These are phyloP conservation scores for Penicillium angulare DNA, from an alignment of 495 filamentous ascomycete genomes.

Conservation along the genomic window DNA sequence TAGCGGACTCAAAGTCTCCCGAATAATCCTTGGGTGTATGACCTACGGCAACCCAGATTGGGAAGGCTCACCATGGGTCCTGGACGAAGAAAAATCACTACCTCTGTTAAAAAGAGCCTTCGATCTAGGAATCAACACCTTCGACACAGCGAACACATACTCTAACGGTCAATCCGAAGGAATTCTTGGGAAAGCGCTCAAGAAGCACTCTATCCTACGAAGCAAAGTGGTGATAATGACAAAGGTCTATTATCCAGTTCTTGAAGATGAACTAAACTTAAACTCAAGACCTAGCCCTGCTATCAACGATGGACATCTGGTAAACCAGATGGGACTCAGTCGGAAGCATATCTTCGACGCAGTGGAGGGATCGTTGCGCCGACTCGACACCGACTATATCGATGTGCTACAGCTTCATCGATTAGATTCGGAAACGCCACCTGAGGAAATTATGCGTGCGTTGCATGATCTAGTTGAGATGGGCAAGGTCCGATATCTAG, in stretches of 20 bases:
- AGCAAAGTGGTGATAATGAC: slow-evolving; percentile 67
- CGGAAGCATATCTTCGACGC: slow-evolving; percentile 55
- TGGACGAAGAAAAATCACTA: slow-evolving; percentile 60
- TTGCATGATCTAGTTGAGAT: slow-evolving; percentile 63
- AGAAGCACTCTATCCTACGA: slow-evolving; percentile 69
- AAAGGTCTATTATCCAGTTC: slow-evolving; percentile 63
- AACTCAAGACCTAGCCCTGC: slow-evolving; percentile 14
- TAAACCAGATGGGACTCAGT: slow-evolving; percentile 48
- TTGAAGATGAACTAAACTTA: slow-evolving; percentile 28
- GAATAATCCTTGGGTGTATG: slow-evolving; percentile 68
- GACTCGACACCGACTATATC: slow-evolving; percentile 52
- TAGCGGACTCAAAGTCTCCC: slow-evolving; percentile 65
- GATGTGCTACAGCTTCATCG: slow-evolving; percentile 57
- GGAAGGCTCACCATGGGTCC: slow-evolving; percentile 54
- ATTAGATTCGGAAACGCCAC: slow-evolving; percentile 48
- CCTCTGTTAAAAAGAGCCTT: slow-evolving; percentile 66
- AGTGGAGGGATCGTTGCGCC: slow-evolving; percentile 44
- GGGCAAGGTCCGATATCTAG: slow-evolving; percentile 67
- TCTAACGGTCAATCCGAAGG: slow-evolving; percentile 66
- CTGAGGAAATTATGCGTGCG: slow-evolving; percentile 72
- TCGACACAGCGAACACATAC: slow-evolving; percentile 57
- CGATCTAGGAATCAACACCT: slow-evolving; percentile 59
- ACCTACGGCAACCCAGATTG: slow-evolving; percentile 55
- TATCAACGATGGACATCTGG: slow-evolving; percentile 25
- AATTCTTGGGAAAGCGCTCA: slow-evolving; percentile 69